These are phyloP conservation scores for Suillus weaverae DNA, from an alignment of 768 basidiomycete species.

Conservation along the genomic window DNA sequence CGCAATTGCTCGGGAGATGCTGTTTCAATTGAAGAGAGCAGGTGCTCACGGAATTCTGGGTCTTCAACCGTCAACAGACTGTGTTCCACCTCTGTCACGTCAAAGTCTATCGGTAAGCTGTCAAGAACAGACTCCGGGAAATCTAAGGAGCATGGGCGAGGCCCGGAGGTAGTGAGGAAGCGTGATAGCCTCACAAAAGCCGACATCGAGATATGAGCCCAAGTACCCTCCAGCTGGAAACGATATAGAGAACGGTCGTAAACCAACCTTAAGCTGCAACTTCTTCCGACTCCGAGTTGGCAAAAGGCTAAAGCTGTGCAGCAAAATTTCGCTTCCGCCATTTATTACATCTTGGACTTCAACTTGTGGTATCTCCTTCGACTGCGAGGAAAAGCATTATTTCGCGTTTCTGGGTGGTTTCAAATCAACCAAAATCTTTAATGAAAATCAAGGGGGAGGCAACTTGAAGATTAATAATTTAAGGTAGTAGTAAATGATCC, in stretches of 20 bases:
- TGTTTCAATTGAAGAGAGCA: constrained; percentile 1
- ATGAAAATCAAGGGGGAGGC: neutral
- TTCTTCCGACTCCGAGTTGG: neutral
- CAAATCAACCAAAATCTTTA: neutral
- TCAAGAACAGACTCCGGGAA: neutral
- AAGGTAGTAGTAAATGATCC: neutral
- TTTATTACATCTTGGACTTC: neutral
- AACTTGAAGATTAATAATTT: neutral
- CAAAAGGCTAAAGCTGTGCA: neutral
- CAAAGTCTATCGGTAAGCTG: neutral
- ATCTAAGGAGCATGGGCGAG: neutral
- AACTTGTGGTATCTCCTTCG: neutral
- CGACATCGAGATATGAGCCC: neutral
- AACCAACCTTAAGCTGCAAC: neutral
- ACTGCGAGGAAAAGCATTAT: neutral
- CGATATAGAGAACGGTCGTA: too few relatives aligned
- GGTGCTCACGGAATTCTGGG: neutral
- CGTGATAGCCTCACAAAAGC: neutral
- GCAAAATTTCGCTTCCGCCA: neutral
- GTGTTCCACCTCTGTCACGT: neutral
- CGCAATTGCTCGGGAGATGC: constrained; percentile 1
- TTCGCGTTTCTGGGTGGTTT: neutral
- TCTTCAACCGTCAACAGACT: neutral
- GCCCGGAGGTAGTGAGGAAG: neutral
- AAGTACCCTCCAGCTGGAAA: neutral